A percentile compares a stretch with the other conserved stretches of the same genome.
These are phyloP conservation scores for Vigna unguiculata DNA, from an alignment of 306 rosid genomes.

Conservation along the genomic window DNA sequence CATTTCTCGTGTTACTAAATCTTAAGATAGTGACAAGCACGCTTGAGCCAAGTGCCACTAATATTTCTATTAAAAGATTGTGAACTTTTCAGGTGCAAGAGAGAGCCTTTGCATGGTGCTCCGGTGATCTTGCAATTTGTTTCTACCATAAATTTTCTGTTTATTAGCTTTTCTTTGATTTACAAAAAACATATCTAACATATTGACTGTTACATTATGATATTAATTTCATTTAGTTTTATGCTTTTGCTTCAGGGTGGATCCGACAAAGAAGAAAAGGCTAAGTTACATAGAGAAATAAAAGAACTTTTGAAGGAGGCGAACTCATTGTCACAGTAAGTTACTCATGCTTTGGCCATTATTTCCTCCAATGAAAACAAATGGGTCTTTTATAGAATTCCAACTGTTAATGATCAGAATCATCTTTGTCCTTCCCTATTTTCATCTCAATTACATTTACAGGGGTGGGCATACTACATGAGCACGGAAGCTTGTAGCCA, in stretches of 20 bases:
- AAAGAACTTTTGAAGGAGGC: constrained; percentile 80
- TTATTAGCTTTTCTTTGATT: not conserved
- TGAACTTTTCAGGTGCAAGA: constrained; percentile 3
- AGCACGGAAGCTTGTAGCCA: not conserved
- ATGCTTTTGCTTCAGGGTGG: constrained; percentile 55
- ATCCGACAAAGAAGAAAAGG: constrained; percentile 52
- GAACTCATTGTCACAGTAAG: constrained; percentile 82
- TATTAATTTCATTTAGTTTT: constrained; percentile 22
- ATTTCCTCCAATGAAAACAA: constrained; percentile 12
- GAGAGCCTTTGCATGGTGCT: constrained; percentile 15
- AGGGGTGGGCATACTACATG: not conserved
- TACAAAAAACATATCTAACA: not conserved
- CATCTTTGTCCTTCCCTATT: not conserved
- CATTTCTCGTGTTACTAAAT: constrained; percentile 18
- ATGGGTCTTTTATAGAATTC: constrained; percentile 2
- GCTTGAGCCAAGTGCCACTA: not conserved
- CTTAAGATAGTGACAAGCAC: constrained; percentile 2
- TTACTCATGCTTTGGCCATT: constrained; percentile 27
- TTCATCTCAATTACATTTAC: not conserved
- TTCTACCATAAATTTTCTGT: constrained; percentile 3
- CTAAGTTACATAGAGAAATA: constrained; percentile 68
- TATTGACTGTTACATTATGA: not conserved
- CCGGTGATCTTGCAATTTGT: not conserved
- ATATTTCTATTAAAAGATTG: not conserved
- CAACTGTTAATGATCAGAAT: constrained; percentile 2